phyloP scores from a whole-genome alignment of 495 filamentous ascomycete species.

The Rhizodiscina lignyota region DNA sequence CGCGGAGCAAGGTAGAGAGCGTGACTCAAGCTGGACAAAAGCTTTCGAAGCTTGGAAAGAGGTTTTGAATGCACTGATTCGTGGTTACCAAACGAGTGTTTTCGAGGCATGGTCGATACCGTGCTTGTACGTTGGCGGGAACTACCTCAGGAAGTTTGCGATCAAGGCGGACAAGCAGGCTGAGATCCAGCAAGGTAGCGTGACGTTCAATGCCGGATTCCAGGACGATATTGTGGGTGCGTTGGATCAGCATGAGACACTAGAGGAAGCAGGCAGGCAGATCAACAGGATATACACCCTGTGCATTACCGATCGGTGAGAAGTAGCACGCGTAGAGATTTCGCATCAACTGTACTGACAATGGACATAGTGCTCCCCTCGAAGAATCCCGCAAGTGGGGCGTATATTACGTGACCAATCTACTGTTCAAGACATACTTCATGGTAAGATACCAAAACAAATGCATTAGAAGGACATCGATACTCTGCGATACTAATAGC shows the following conservation, averaged over 20 bases:
- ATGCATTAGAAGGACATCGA: too few species aligned
- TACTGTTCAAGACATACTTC: constrained; percentile 97
- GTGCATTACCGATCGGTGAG: constrained; percentile 77
- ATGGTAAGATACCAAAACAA: too few species aligned
- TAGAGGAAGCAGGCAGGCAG: constrained; percentile 77
- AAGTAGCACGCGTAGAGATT: too few species aligned
- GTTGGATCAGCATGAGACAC: constrained; percentile 52
- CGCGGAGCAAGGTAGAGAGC: constrained; percentile 15
- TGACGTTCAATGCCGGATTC: constrained; percentile 31
- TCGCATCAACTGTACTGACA: constrained; percentile 10
- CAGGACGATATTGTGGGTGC: constrained; percentile 65
- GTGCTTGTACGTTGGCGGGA: constrained; percentile 69
- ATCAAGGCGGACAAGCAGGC: constrained; percentile 65
- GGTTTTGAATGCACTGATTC: constrained; percentile 47
- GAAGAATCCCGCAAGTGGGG: constrained; percentile 95
- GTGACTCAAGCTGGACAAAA: constrained; percentile 43
- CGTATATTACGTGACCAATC: constrained; percentile 78
- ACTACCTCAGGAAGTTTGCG: constrained; percentile 71
- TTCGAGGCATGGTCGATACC: constrained; percentile 80
- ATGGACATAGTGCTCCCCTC: constrained; percentile 48
- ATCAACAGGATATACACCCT: constrained; percentile 79
- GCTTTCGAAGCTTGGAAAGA: constrained; percentile 82
- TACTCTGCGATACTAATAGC: constrained; percentile 1
- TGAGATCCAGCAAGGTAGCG: constrained; percentile 27
- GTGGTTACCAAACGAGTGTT: constrained; percentile 50